phyloP scores from a whole-genome alignment of 2,329 filamentous ascomycete species.

The Colletotrichum sp. region DNA sequence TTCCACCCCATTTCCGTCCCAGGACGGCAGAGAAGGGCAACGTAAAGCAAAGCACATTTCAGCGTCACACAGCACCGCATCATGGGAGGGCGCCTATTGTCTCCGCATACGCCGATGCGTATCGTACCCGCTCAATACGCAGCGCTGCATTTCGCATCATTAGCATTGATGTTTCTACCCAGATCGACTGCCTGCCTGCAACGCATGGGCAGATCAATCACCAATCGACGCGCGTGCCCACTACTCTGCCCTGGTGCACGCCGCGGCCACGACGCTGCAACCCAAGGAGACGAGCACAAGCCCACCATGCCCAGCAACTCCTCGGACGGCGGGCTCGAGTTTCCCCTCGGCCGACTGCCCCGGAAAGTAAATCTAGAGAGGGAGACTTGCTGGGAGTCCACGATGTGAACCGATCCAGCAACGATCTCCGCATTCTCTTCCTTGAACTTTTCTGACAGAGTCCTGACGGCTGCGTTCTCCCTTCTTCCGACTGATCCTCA shows the following conservation, averaged over 20 bases:
- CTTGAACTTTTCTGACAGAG: neutral
- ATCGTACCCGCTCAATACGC: neutral
- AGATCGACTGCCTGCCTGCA: neutral
- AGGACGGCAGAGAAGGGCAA: neutral
- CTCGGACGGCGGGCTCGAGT: neutral
- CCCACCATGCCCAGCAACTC: neutral
- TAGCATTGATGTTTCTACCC: constrained; percentile 7
- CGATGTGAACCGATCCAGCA: neutral
- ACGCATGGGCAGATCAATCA: neutral
- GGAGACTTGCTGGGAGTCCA: neutral
- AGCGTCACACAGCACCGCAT: neutral
- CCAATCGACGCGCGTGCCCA: neutral
- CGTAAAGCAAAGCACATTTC: neutral
- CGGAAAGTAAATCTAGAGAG: neutral
- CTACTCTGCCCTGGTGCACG: neutral
- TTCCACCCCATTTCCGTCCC: neutral
- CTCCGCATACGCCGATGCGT: neutral
- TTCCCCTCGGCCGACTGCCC: neutral
- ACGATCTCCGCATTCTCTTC: neutral
- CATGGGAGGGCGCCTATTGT: neutral
- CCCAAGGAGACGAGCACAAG: neutral
- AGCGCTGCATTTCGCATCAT: neutral
- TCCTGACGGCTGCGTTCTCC: neutral
- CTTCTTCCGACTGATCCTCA: neutral
- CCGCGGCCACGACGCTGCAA: neutral